Evolutionary conservation across 1,139 yeast genomes (phyloP).

Genomic region (Scheffersomyces lignicola): DNA sequence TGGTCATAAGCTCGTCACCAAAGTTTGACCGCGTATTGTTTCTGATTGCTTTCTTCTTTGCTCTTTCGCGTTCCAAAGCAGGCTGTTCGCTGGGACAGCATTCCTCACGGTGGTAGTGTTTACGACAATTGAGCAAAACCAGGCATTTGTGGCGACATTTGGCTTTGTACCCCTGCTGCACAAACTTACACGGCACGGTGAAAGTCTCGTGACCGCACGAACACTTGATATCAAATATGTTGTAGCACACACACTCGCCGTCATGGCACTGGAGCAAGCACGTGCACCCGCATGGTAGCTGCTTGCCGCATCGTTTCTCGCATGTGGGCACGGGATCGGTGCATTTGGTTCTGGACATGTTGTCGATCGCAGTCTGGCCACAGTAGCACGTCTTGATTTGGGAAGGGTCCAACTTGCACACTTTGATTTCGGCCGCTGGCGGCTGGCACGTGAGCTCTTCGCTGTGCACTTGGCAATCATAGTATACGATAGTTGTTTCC

Average conservation of each 20-base stretch:
- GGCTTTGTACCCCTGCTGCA: conserved; percentile 53
- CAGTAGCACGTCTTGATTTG: conserved; percentile 69
- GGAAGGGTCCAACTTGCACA: conserved; percentile 68
- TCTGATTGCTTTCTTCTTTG: conserved; percentile 49
- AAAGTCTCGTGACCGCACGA: conserved; percentile 51
- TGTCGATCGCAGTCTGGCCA: conserved; percentile 49
- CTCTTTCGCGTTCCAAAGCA: conserved; percentile 65
- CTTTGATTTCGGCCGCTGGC: conserved; percentile 39
- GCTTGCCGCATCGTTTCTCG: conserved; percentile 60
- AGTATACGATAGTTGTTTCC: conserved; percentile 46
- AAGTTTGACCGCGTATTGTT: conserved; percentile 38
- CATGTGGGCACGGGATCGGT: conserved; percentile 81
- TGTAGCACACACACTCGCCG: conserved; percentile 72
- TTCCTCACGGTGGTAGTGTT: conserved; percentile 68
- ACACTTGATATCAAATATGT: conserved; percentile 47
- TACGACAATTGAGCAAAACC: conserved; percentile 74
- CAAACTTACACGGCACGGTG: conserved; percentile 63
- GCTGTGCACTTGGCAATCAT: conserved; percentile 69
- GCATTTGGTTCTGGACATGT: conserved; percentile 50
- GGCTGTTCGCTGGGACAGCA: conserved; percentile 72
- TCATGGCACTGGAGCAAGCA: conserved; percentile 74
- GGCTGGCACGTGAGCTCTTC: conserved; percentile 65
- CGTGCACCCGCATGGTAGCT: conserved; percentile 67
- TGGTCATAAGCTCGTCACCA: conserved; percentile 52
- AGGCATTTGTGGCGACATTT: conserved; percentile 75